These are phyloP conservation scores for Fraxinus velutina DNA, from an alignment of 305 asterid species.

Conservation along the genomic window DNA sequence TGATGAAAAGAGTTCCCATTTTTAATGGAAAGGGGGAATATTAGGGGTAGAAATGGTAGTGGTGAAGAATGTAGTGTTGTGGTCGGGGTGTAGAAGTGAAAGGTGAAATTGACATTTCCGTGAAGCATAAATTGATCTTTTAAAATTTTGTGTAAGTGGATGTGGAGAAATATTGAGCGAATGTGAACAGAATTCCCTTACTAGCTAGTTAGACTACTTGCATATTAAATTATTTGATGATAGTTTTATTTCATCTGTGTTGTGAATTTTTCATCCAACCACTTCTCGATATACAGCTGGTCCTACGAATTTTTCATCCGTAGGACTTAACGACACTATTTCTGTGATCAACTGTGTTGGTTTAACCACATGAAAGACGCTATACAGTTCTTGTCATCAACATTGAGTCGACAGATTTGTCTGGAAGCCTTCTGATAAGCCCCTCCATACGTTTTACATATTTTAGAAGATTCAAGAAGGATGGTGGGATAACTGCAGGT, in stretches of 20 bases:
- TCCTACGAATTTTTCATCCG: too few species aligned
- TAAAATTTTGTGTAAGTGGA: neutral
- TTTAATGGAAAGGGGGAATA: neutral
- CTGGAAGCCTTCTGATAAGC: neutral
- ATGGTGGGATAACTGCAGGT: too few species aligned
- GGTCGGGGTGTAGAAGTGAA: neutral
- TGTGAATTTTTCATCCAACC: neutral
- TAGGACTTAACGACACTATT: neutral
- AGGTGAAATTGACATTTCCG: neutral
- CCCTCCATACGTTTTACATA: too few species aligned
- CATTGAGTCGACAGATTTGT: neutral
- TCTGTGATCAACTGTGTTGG: neutral
- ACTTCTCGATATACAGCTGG: neutral
- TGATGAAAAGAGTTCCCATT: neutral
- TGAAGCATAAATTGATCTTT: neutral
- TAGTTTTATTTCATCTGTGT: neutral
- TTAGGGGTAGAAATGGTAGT: neutral
- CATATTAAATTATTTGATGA: neutral
- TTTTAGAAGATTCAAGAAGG: too few species aligned
- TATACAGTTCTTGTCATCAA: neutral
- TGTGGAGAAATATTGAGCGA: neutral
- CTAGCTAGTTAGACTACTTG: neutral
- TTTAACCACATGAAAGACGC: neutral
- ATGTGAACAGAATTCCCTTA: neutral
- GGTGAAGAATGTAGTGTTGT: neutral